Base-by-base conservation (phyloP, 2,329 filamentous ascomycete species). In the Penicillium sp. region DNA sequence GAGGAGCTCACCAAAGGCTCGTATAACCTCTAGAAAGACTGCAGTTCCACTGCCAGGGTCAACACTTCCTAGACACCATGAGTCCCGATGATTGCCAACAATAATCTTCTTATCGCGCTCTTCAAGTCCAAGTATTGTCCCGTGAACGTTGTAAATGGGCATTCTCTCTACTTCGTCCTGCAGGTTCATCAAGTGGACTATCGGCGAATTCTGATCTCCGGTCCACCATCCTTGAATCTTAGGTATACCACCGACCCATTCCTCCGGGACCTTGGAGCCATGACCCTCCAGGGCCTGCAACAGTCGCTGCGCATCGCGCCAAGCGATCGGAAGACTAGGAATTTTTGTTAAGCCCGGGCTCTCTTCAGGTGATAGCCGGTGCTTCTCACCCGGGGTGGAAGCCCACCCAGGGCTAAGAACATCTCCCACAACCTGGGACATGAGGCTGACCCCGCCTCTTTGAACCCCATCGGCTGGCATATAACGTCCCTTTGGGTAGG, bases 71-170 rank as follows among this genome's bases (percentile, higher is more conserved):
- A 94, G 90, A 50, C 89, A 89, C 90, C 91, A 96, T 0, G 91
- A 86, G 73, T 99, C 94, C 20, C 94, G 90, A 70, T 96, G 93
- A 73, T 92, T 97, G 49, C 94, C 94, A 53, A 99, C 83, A 54
- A 97, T 87, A 67, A 97, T 86, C 54, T 88, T 89, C 74, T 96
- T 93, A 57, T 89, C 84, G 1, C 81, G 81, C 69, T 94, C 88
- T 74, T 97, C 94, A 54, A 90, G 80, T n/a, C 94, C 94, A 12
- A 81, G 77, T 49, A 99, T 92, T 52, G 86, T 84, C 29, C 90
- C 92, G 66, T 96, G 86, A 0, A 97, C 85, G 68, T 99, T 99
- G 83, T 90, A 96, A 58, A 99, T 94, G 6, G 87, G 85, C 72
- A 96, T 90, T 69, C 89, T 82, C 55, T 89, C 83, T 12, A 86